Evolutionary conservation across 2,329 filamentous ascomycete genomes (phyloP).

Genomic region (Parastagonospora avenae): DNA sequence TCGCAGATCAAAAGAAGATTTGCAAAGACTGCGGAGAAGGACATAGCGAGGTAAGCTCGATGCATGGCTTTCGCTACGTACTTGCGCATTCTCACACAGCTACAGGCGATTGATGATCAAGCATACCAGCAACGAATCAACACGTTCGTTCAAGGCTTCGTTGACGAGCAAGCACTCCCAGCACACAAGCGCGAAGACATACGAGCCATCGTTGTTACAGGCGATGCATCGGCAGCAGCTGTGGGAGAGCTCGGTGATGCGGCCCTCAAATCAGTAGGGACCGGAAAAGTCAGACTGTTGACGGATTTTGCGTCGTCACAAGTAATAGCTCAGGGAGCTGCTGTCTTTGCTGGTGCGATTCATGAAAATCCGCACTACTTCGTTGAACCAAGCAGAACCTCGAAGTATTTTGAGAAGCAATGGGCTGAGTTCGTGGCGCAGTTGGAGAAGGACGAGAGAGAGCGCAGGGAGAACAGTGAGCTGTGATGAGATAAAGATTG

Average conservation of each 20-base stretch:
- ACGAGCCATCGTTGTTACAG: conserved; percentile 1
- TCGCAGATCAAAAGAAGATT: not conserved
- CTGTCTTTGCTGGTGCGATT: not conserved
- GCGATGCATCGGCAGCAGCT: conserved; percentile 1
- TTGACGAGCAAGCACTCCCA: not conserved
- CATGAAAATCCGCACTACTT: not conserved
- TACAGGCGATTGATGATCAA: not conserved
- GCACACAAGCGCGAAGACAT: not conserved
- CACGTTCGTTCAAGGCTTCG: not conserved
- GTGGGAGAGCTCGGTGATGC: not conserved
- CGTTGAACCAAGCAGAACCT: too few relatives aligned
- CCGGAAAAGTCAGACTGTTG: not conserved
- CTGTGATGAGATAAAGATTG: too few relatives aligned
- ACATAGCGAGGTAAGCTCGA: not conserved
- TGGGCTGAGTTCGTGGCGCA: too few relatives aligned
- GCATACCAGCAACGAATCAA: not conserved
- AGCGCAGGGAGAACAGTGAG: too few relatives aligned
- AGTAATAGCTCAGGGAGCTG: conserved; percentile 3
- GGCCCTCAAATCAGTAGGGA: not conserved
- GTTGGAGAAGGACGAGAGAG: too few relatives aligned
- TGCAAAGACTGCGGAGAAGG: conserved; percentile 1
- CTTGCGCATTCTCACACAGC: not conserved
- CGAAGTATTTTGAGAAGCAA: too few relatives aligned
- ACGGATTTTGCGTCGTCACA: not conserved
- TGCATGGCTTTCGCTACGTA: not conserved